A percentile compares a stretch with the other conserved stretches of the same genome.
phyloP scores from a whole-genome alignment of 1,284 basidiomycete species.

The Boletus sp. region DNA sequence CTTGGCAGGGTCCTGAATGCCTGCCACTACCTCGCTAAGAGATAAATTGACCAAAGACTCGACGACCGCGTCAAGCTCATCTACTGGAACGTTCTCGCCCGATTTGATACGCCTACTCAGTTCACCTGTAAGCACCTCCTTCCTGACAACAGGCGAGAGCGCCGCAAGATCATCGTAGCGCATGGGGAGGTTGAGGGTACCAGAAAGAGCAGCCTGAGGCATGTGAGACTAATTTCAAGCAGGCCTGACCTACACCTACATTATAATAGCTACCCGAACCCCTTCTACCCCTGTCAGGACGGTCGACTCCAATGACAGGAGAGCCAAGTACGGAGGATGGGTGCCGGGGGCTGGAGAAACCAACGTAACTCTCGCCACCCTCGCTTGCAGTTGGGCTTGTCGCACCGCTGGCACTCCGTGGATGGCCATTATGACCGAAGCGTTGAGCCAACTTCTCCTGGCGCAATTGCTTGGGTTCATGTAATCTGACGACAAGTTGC shows the following conservation, averaged over 20 bases:
- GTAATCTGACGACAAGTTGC: conserved; percentile 82
- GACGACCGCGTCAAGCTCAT: conserved; percentile 68
- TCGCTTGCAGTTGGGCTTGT: conserved; percentile 82
- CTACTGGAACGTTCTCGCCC: conserved; percentile 51
- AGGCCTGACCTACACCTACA: conserved; percentile 43
- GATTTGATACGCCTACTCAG: conserved; percentile 72
- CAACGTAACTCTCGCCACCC: conserved; percentile 70
- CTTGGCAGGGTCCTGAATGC: conserved; percentile 69
- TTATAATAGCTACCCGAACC: conserved; percentile 85
- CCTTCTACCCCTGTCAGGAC: conserved; percentile 64
- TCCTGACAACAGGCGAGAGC: conserved; percentile 80
- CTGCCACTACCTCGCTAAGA: conserved; percentile 74
- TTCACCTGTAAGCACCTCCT: conserved; percentile 82
- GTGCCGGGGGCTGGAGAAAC: conserved; percentile 73
- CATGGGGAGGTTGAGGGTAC: conserved; percentile 78
- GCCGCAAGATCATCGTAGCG: conserved; percentile 80
- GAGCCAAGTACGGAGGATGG: conserved; percentile 55
- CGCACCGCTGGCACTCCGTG: conserved; percentile 74
- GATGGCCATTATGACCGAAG: conserved; percentile 75
- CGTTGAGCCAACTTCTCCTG: conserved; percentile 86
- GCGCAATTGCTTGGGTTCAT: conserved; percentile 87
- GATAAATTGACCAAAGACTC: conserved; percentile 68
- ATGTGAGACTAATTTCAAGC: conserved; percentile 4
- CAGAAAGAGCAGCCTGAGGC: conserved; percentile 70
- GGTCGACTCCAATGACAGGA: conserved; percentile 57